These are phyloP conservation scores for Diplodia intermedia DNA, from an alignment of 2,329 filamentous ascomycete genomes.

Conservation along the genomic window DNA sequence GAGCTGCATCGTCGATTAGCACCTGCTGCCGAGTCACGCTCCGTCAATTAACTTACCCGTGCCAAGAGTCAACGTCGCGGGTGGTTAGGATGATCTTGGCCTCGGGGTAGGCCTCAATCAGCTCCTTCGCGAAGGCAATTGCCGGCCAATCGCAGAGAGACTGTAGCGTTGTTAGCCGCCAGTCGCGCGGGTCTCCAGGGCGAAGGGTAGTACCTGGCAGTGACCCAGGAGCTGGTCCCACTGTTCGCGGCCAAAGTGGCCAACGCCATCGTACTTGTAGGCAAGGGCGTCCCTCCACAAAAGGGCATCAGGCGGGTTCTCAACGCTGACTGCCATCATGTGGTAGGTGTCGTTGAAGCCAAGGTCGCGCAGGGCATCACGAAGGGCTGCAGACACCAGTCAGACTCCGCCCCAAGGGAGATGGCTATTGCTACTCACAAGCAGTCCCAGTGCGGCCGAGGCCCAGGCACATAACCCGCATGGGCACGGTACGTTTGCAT, in stretches of 20 bases:
- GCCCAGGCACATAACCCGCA: slow-evolving; percentile 74
- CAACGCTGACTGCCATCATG: slow-evolving; percentile 73
- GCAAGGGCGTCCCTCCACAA: slow-evolving; percentile 74
- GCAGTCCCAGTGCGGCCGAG: slow-evolving; percentile 74
- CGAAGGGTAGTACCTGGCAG: slow-evolving; percentile 43
- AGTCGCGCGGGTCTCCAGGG: neutral
- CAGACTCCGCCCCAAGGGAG: slow-evolving; percentile 38
- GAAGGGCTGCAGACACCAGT: slow-evolving; percentile 57
- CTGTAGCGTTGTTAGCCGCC: slow-evolving; percentile 11
- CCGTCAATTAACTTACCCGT: slow-evolving; percentile 38
- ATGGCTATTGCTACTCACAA: slow-evolving; percentile 58
- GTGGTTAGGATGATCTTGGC: slow-evolving; percentile 46
- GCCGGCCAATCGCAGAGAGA: slow-evolving; percentile 42
- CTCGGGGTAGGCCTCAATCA: slow-evolving; percentile 44
- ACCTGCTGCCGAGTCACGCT: slow-evolving; percentile 32
- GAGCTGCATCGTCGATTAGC: slow-evolving; percentile 38
- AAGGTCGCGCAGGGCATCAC: slow-evolving; percentile 47
- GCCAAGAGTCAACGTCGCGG: slow-evolving; percentile 41
- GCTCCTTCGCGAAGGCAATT: slow-evolving; percentile 41
- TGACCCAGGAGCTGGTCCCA: slow-evolving; percentile 57
- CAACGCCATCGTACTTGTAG: slow-evolving; percentile 67
- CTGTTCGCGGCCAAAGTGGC: slow-evolving; percentile 51
- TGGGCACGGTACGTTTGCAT: slow-evolving; percentile 71
- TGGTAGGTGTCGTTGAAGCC: slow-evolving; percentile 35
- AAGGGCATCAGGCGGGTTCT: slow-evolving; percentile 71